Percentiles rank a stretch among this genome's conserved stretches.
Conservation (phyloP, 2,329 filamentous ascomycete genomes). For the Botrytis galanthina region DNA sequence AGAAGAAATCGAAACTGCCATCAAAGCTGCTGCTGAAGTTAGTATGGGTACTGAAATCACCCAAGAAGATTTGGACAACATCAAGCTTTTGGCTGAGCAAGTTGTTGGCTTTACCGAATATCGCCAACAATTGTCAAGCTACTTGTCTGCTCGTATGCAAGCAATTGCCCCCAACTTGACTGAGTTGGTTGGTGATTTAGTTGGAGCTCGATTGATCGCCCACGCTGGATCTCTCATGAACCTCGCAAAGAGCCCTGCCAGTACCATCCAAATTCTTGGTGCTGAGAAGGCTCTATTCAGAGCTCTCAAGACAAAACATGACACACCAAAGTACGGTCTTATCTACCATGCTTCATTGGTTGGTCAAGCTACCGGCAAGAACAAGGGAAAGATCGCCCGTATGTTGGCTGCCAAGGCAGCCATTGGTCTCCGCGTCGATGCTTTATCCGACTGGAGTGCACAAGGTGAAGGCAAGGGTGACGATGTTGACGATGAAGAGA, state of each 20-base stretch:
- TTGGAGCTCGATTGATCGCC: slow-evolving; percentile 91
- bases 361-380: slow-evolving; percentile 93
- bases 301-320: slow-evolving; percentile 97
- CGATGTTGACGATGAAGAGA: slow-evolving; percentile 81
- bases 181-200: slow-evolving; percentile 85
- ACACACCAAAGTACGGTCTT: slow-evolving; percentile 96
- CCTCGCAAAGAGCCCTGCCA: slow-evolving; percentile 90
- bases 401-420: slow-evolving; percentile 93
- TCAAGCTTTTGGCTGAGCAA: slow-evolving; percentile 86
- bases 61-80: slow-evolving; percentile 88
- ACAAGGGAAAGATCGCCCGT: slow-evolving; percentile 99
- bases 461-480: slow-evolving; percentile 63
- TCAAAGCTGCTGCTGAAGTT: slow-evolving; percentile 93
- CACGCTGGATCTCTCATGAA: slow-evolving; percentile 93
- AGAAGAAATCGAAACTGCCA: slow-evolving; percentile 86
- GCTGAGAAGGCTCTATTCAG: slow-evolving; percentile 99
- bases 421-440: slow-evolving; percentile 89
- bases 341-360: slow-evolving; percentile 92
- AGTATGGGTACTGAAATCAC: slow-evolving; percentile 99
- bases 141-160: slow-evolving; percentile 90
- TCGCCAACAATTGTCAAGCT: slow-evolving; percentile 80
- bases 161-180: slow-evolving; percentile 96
- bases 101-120: slow-evolving; percentile 91
- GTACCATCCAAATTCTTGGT: slow-evolving; percentile 95
- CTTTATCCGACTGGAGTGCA: slow-evolving; percentile 73